Percentiles rank a stretch among this genome's conserved stretches.
Evolutionary conservation across 345 rosid genomes (phyloP).

Genomic region (Durio zibethinus): DNA sequence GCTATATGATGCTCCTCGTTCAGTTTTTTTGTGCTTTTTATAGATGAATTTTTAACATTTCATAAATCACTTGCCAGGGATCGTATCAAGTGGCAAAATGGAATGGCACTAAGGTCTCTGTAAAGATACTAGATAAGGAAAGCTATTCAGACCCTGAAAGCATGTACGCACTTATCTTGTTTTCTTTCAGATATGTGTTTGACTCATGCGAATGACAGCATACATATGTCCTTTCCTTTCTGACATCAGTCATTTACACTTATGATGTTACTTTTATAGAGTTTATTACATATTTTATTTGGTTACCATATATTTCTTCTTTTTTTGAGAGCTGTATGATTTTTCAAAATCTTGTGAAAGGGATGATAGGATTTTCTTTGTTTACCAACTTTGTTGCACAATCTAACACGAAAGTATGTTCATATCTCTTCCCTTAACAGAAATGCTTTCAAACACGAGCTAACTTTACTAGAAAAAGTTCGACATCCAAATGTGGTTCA

Average conservation of each 20-base stretch:
- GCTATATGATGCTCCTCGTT: neutral
- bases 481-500: constrained; percentile 98
- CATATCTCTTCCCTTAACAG: constrained; percentile 37
- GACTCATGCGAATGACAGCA: neutral
- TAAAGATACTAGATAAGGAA: constrained; percentile 84
- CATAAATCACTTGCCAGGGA: constrained; percentile 47
- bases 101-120: constrained; percentile 94
- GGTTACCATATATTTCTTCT: neutral
- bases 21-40: neutral
- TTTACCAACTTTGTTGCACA: neutral
- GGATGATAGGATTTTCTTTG: neutral
- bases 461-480: constrained; percentile 76
- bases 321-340: neutral
- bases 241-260: neutral
- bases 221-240: neutral
- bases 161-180: constrained; percentile 44
- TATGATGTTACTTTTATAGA: neutral
- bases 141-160: constrained; percentile 61
- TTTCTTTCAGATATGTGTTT: constrained; percentile 4
- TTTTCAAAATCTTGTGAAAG: neutral
- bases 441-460: constrained; percentile 77
- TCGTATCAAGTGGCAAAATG: constrained; percentile 94
- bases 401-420: constrained; percentile 10
- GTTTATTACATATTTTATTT: neutral
- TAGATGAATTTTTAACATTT: neutral